Conservation (phyloP, 768 basidiomycete species). For the Russula virescens region DNA sequence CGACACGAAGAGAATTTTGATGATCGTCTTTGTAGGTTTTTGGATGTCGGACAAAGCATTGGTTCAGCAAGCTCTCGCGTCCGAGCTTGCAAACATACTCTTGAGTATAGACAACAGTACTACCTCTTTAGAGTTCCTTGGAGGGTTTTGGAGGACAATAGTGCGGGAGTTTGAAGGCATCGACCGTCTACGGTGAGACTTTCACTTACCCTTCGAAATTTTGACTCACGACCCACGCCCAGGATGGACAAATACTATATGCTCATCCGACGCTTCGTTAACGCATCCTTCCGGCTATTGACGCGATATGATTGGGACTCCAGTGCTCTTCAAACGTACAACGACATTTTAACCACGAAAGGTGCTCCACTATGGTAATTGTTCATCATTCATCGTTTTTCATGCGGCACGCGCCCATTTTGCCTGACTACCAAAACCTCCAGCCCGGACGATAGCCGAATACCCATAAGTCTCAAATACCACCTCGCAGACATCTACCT, state of each 20-base stretch:
- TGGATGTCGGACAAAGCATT: constrained; percentile 99
- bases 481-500: constrained; percentile 89
- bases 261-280: constrained; percentile 84
- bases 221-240: not conserved
- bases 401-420: not conserved
- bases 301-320: constrained; percentile 64
- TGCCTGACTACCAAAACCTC: not conserved
- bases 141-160: constrained; percentile 86
- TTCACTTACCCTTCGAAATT: constrained; percentile 26
- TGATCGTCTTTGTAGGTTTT: constrained; percentile 55
- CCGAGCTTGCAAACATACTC: constrained; percentile 76
- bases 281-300: constrained; percentile 79
- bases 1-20: not conserved
- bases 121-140: constrained; percentile 68
- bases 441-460: constrained; percentile 64
- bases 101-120: constrained; percentile 55
- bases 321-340: constrained; percentile 51
- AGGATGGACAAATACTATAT: constrained; percentile 98
- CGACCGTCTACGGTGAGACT: constrained; percentile 72
- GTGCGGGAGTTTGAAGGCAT: constrained; percentile 93
- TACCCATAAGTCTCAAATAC: constrained; percentile 73
- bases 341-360: constrained; percentile 53
- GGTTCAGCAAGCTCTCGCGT: constrained; percentile 87
- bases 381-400: constrained; percentile 25
- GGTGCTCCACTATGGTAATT: constrained; percentile 80